Evolutionary conservation across 805 yeast genomes (phyloP).

Genomic region (Sugiyamaella lignohabitans): DNA sequence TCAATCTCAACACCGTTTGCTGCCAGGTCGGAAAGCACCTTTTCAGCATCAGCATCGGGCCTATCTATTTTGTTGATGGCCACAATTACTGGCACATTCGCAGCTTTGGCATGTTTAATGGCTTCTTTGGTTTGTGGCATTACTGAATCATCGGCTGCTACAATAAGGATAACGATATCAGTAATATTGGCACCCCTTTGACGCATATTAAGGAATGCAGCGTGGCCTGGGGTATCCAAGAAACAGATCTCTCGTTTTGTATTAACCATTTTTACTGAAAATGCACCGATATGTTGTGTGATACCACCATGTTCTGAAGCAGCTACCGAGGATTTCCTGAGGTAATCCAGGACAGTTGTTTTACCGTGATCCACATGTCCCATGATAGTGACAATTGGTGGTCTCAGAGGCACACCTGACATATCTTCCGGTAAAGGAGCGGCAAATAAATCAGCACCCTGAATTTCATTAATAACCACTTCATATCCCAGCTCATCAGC

Average conservation of each 20-base stretch:
- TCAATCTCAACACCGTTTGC: slow-evolving; percentile 77
- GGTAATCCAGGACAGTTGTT: slow-evolving; percentile 82
- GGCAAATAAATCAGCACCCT: slow-evolving; percentile 56
- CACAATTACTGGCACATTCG: slow-evolving; percentile 78
- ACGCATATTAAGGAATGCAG: slow-evolving; percentile 93
- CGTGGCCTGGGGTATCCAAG: slow-evolving; percentile 96
- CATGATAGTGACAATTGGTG: slow-evolving; percentile 96
- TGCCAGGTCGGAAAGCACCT: slow-evolving; percentile 71
- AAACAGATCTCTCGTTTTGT: slow-evolving; percentile 77
- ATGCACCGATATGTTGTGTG: slow-evolving; percentile 97
- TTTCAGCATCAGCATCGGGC: slow-evolving; percentile 65
- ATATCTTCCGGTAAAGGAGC: slow-evolving; percentile 45
- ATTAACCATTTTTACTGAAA: slow-evolving; percentile 72
- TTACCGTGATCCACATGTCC: slow-evolving; percentile 99
- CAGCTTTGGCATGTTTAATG: slow-evolving; percentile 79
- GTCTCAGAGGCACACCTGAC: slow-evolving; percentile 53
- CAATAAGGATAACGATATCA: slow-evolving; percentile 85
- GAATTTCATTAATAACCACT: slow-evolving; percentile 46
- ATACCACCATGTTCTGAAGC: slow-evolving; percentile 90
- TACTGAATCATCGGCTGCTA: slow-evolving; percentile 95
- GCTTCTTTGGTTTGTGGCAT: slow-evolving; percentile 98
- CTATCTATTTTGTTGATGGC: slow-evolving; percentile 92
- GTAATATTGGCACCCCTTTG: slow-evolving; percentile 94
- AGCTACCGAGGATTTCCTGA: slow-evolving; percentile 80
- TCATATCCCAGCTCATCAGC: slow-evolving; percentile 85